Percentiles rank a stretch among this genome's conserved stretches.
Evolutionary conservation across 2,329 filamentous ascomycete species (phyloP).

Genomic region (Trichoderma citrinoviride): DNA sequence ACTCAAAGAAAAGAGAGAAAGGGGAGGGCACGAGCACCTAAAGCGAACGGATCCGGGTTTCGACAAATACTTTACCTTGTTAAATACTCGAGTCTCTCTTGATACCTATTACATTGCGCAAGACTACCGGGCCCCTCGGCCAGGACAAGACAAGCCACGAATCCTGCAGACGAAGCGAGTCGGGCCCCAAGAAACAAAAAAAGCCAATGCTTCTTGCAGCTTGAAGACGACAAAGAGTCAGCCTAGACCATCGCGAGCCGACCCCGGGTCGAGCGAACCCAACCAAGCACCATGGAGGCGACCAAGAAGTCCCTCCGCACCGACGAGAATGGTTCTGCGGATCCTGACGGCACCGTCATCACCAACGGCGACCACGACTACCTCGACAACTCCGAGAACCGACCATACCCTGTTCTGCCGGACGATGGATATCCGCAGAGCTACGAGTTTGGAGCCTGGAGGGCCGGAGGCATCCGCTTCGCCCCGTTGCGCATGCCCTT

Average conservation of each 20-base stretch:
- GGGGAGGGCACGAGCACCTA: too few relatives aligned
- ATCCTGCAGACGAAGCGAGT: not conserved
- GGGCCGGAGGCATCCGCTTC: constrained; percentile 66
- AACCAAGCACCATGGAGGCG: not conserved
- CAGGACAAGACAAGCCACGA: not conserved
- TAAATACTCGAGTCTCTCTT: too few relatives aligned
- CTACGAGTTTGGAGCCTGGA: constrained; percentile 35
- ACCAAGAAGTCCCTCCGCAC: not conserved
- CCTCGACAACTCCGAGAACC: not conserved
- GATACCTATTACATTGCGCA: not conserved
- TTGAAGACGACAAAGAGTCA: not conserved
- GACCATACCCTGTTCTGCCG: constrained; percentile 32
- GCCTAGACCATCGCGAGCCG: not conserved
- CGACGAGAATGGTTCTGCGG: not conserved
- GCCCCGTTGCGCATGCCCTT: constrained; percentile 75
- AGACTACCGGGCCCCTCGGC: not conserved
- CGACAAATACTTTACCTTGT: too few relatives aligned
- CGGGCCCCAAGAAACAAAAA: not conserved
- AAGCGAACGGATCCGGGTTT: too few relatives aligned
- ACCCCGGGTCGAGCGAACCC: not conserved
- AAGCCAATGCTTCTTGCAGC: not conserved
- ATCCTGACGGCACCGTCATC: not conserved
- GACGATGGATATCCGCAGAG: constrained; percentile 22
- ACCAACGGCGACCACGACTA: constrained; percentile 17
- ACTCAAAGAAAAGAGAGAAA: not conserved